Conservation (phyloP, 805 yeast genomes). For the Candida tammaniensis region DNA sequence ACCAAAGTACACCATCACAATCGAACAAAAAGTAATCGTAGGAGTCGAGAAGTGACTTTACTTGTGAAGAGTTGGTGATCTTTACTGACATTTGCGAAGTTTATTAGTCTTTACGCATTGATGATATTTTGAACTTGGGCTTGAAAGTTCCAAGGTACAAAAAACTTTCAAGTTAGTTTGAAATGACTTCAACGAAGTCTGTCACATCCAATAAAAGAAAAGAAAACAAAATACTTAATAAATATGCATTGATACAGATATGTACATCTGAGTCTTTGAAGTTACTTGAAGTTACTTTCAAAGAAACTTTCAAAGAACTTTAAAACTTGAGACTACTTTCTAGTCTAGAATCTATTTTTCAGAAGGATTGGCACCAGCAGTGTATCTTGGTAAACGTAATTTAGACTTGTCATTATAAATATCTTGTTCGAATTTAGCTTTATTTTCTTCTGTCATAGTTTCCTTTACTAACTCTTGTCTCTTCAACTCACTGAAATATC, state of each 20-base stretch:
- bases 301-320: too few species aligned
- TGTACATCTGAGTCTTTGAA: too few species aligned
- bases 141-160: too few species aligned
- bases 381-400: slow-evolving; percentile 41
- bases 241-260: too few species aligned
- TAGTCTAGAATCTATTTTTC: slow-evolving; percentile 11
- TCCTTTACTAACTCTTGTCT: slow-evolving; percentile 58
- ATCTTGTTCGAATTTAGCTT: slow-evolving; percentile 42
- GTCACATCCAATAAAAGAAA: too few species aligned
- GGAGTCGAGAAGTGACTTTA: slow-evolving; percentile 51
- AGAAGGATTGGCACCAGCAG: slow-evolving; percentile 38
- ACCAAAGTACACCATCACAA: slow-evolving; percentile 97
- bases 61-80: slow-evolving; percentile 33
- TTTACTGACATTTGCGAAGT: slow-evolving; percentile 15
- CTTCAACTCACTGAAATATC: slow-evolving; percentile 60
- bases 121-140: too few species aligned
- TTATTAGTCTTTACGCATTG: too few species aligned
- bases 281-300: too few species aligned
- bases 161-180: too few species aligned
- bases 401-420: slow-evolving; percentile 44
- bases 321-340: too few species aligned
- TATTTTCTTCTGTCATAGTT: slow-evolving; percentile 36
- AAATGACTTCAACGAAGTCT: too few species aligned
- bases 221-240: too few species aligned
- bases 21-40: slow-evolving; percentile 91